These are phyloP conservation scores for Thecaphora thlaspeos DNA, from an alignment of 1,284 basidiomycete species.

Conservation along the genomic window DNA sequence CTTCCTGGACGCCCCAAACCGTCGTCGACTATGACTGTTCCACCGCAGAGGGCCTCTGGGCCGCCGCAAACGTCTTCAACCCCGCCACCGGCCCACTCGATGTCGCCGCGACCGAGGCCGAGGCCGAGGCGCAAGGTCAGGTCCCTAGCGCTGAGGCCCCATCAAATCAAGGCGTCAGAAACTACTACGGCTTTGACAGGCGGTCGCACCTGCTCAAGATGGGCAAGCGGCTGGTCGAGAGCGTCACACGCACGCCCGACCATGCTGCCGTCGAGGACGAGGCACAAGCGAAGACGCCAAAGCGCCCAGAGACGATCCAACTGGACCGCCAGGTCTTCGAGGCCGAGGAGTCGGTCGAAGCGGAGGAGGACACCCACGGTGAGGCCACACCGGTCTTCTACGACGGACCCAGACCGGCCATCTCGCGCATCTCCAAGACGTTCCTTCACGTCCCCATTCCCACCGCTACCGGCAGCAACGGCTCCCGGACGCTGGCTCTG, in stretches of 20 bases:
- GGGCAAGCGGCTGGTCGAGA: constrained; percentile 27
- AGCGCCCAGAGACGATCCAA: constrained; percentile 3
- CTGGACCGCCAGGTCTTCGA: constrained; percentile 24
- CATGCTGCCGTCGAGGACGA: constrained; percentile 8
- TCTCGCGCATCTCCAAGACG: constrained; percentile 14
- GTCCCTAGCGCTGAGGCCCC: no score
- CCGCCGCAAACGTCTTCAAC: constrained; percentile 40
- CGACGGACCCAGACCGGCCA: constrained; percentile 17
- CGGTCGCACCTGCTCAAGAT: constrained; percentile 28
- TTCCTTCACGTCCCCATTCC: constrained; percentile 23
- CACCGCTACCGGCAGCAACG: constrained; percentile 4
- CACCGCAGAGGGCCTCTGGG: constrained; percentile 51
- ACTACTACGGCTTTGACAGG: constrained; percentile 32
- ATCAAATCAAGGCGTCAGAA: constrained; percentile 5
- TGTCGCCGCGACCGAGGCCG: no score
- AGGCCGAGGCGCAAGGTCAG: no score
- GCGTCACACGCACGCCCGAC: constrained; percentile 10
- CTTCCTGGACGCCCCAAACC: constrained; percentile 31
- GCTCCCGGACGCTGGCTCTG: constrained; percentile 66
- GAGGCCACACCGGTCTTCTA: constrained; percentile 5
- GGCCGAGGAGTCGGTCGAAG: constrained; percentile 1
- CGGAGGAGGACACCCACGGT: constrained; percentile 3
- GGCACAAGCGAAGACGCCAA: background rate
- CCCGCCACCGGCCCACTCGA: no score
- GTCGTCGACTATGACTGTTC: constrained; percentile 44